These are phyloP conservation scores for Letharia columbiana DNA, from an alignment of 495 filamentous ascomycete genomes.

Conservation along the genomic window DNA sequence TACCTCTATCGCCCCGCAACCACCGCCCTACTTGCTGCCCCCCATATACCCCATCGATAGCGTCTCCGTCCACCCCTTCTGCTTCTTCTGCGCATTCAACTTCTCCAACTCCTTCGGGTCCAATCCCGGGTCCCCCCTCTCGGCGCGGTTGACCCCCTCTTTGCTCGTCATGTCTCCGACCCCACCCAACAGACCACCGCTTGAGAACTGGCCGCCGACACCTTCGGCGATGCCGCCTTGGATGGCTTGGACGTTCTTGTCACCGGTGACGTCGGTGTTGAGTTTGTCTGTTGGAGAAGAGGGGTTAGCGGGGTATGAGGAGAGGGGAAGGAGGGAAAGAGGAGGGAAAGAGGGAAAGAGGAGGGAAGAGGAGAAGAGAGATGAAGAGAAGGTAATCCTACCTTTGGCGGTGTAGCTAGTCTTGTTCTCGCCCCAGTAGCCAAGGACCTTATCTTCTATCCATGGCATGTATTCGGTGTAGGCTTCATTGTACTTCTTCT, in stretches of 20 bases:
- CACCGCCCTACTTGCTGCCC: slow-evolving; percentile 8
- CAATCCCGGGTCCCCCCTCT: slow-evolving; percentile 46
- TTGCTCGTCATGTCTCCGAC: slow-evolving; percentile 46
- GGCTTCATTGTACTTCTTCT: slow-evolving; percentile 50
- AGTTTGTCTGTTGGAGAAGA: slow-evolving; percentile 42
- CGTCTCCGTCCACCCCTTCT: slow-evolving; percentile 22
- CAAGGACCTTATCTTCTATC: slow-evolving; percentile 56
- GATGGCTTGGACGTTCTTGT: slow-evolving; percentile 48
- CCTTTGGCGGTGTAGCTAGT: slow-evolving; percentile 51
- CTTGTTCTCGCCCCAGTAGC: slow-evolving; percentile 60
- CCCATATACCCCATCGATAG: slow-evolving; percentile 18
- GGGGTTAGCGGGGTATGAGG: background rate
- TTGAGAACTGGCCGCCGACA: slow-evolving; percentile 47
- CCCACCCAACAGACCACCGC: slow-evolving; percentile 47
- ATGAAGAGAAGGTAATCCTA: slow-evolving; percentile 20
- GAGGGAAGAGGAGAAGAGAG: background rate
- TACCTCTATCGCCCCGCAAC: background rate
- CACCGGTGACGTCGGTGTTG: slow-evolving; percentile 50
- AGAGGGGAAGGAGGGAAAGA: background rate
- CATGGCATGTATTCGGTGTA: slow-evolving; percentile 61
- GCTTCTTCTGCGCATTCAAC: slow-evolving; percentile 26
- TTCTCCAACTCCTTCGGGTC: slow-evolving; percentile 19
- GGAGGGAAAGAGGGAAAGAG: background rate
- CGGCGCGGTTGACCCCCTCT: slow-evolving; percentile 50
- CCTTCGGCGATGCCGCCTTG: slow-evolving; percentile 50